Conservation (phyloP, 2,329 filamentous ascomycete species). For the Neurospora sp. region DNA sequence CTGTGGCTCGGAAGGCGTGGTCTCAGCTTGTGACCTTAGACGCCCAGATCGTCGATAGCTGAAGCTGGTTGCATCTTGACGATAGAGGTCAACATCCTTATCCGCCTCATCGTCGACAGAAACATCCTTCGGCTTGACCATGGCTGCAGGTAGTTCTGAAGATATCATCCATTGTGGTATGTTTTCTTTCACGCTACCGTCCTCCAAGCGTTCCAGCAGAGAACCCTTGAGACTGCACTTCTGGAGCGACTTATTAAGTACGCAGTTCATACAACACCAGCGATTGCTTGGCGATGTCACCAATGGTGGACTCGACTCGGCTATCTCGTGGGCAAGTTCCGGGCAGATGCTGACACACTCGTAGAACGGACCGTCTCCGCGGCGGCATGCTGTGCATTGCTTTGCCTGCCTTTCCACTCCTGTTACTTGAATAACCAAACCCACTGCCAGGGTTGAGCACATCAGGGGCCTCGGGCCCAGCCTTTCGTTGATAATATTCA, state of each 20-base stretch:
- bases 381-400: constrained; percentile 11
- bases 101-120: background rate
- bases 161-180: background rate
- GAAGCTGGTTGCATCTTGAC: background rate
- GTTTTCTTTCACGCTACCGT: background rate
- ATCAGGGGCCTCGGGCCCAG: background rate
- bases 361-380: background rate
- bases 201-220: background rate
- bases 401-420: constrained; percentile 4
- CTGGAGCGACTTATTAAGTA: background rate
- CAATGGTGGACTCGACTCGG: background rate
- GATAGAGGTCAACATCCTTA: background rate
- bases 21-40: background rate
- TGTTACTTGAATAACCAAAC: constrained; percentile 8
- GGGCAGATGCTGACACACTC: constrained; percentile 3
- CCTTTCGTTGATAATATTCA: constrained; percentile 1
- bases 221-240: background rate
- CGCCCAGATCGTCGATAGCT: background rate
- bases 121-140: background rate
- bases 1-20: background rate
- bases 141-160: background rate
- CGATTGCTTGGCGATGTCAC: background rate
- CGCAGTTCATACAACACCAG: background rate
- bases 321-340: background rate
- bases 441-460: background rate